Evolutionary conservation across 2,329 filamentous ascomycete species (phyloP).

Genomic region (Dactylonectria estremocensis): DNA sequence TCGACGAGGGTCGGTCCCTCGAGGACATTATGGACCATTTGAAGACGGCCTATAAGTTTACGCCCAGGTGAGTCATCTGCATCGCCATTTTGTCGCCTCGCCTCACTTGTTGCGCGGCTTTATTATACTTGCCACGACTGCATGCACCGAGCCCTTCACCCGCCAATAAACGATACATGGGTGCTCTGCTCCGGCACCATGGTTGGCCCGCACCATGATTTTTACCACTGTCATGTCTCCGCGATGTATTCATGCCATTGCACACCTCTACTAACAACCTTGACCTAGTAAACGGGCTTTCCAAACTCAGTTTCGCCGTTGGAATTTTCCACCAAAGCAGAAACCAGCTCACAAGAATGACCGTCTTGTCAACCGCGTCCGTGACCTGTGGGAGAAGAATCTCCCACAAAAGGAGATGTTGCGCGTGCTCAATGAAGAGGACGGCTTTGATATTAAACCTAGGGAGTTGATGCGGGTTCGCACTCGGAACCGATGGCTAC

Average conservation of each 20-base stretch:
- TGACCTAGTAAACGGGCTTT: conserved; percentile 79
- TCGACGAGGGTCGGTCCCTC: conserved; percentile 80
- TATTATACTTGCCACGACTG: background rate
- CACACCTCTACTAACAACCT: conserved; percentile 35
- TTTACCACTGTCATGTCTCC: background rate
- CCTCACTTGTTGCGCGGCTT: conserved; percentile 5
- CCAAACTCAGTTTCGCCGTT: conserved; percentile 82
- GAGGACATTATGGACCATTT: conserved; percentile 83
- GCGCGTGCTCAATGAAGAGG: conserved; percentile 76
- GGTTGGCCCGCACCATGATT: background rate
- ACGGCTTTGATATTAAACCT: conserved; percentile 80
- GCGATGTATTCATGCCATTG: background rate
- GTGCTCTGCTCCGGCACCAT: background rate
- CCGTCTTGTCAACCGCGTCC: conserved; percentile 77
- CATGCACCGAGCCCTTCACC: background rate
- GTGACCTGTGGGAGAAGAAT: conserved; percentile 85
- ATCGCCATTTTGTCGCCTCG: background rate
- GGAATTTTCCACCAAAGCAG: conserved; percentile 84
- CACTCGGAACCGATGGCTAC: conserved; percentile 76
- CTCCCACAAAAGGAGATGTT: conserved; percentile 82
- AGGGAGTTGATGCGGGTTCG: conserved; percentile 80
- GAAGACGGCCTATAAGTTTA: conserved; percentile 75
- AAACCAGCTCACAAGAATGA: conserved; percentile 80
- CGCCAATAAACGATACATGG: conserved; percentile 3
- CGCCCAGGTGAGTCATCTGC: conserved; percentile 74